Evolutionary conservation across 164 flowering plant species (phyloP), one percentile per base, ranked within the genome.

Genomic region (Malania oleifera): DNA sequence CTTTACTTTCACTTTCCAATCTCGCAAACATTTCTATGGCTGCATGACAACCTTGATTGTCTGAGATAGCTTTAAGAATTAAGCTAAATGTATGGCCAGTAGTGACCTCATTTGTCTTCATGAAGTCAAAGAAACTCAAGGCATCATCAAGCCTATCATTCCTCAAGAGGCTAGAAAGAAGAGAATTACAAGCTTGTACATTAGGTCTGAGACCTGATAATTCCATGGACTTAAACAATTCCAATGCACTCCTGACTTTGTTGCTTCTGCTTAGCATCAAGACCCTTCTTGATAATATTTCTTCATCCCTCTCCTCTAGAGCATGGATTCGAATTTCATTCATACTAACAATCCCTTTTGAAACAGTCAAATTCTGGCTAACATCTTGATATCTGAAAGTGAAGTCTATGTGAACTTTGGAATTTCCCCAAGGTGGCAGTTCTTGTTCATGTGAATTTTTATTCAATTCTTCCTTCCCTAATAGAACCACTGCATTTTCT

Each of bases 11-110:
- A 20, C 60, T 64, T 66, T 70, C 82, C 59, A 75, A 68, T 74
- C 77, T 75, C 28, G 20, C 47, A 61, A 90, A 93, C 80, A 84
- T 68, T 40, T 67, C 39, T 17, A 87, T 63, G 5, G 99, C 86
- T 3, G 76, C 69, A 60, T 77, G 73, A 69, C 62, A 73, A 66
- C 95, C 89, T 24, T 62, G 49, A 60, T 61, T 23, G 28, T 56
- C 49, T 34, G 86, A 86, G 65, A 83, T 57, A 24, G 85, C 92
- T 70, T 87, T 89, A 24, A 93, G 77, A 13, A 88, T 66, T 67
- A 93, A 78, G 77, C 91, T 86, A 68, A 73, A 90, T 18, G 87
- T 77, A 68, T 93, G 97, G 5, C 87, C 77, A 0, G 89, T 71
- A 41, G 79, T 56, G 17, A 70, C 65, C 51, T 70, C 76, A 38